Base-by-base conservation (phyloP, 2,329 filamentous ascomycete species). In the Arachnomyces sp. region DNA sequence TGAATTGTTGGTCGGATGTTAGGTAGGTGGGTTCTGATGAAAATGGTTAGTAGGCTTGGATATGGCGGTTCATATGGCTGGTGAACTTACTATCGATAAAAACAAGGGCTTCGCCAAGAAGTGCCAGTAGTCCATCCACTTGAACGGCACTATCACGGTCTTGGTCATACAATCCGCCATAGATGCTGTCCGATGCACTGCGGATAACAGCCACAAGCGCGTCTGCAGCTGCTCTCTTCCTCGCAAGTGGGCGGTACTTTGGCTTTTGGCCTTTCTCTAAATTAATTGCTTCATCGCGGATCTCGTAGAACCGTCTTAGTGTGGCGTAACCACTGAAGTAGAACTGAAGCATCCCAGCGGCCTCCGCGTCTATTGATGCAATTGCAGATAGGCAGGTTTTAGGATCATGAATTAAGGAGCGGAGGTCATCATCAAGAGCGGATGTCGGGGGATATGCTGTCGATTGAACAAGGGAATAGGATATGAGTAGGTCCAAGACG, bases 301-400 rank as follows among this genome's bases (percentile, higher is more conserved):
- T 74, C 46, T 89, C 83, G 62, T 94, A 96, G 67, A 90, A 95
- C 50, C 82, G 83, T 28, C 90, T 84, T 14, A 96, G 71, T 1
- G 88, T 94, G 15, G 89, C 90, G 55, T 96, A 96, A 15, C 90
- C 90, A 58, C 86, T 92, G 7, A 95, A 78, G 65, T 89, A 83
- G 45, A 83, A 84, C 34, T 89, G 86, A 3, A 96, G 72, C 8
- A 95, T 75, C 51, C 85, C 76, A 7, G 89, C 90, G 6, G 87
- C 89, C 56, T 89, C 83, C 25, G 84, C 67, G 52, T 95, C 90
- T 39, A 82, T 74, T 17, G 75, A 74, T 4, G 86, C 84, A 39
- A 90, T 78, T 21, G 77, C 71, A 40, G 82, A 78, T 3, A 96
- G 71, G 1, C 84, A 82, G 11, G 76, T 65, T 50, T 82, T 82